phyloP scores from a whole-genome alignment of 495 filamentous ascomycete species.

The Xylaria venustula region DNA sequence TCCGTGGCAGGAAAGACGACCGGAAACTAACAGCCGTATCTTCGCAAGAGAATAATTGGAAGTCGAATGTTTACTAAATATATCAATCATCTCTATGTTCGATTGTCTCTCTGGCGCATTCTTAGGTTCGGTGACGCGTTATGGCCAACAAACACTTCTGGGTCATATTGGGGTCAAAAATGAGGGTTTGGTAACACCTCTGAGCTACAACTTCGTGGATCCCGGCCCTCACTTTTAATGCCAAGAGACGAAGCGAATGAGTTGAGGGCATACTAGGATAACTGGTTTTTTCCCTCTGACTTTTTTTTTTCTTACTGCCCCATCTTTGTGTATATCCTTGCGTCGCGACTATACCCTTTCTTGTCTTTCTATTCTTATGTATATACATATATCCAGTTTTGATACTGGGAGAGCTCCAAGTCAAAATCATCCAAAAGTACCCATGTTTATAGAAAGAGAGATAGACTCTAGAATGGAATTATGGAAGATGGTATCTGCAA shows the following conservation, averaged over 20 bases:
- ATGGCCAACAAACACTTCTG: too few relatives aligned
- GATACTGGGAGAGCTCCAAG: too few relatives aligned
- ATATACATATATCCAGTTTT: neutral
- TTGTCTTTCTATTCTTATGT: neutral
- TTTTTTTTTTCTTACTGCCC: neutral
- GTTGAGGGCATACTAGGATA: neutral
- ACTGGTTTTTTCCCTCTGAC: neutral
- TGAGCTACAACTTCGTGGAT: too few relatives aligned
- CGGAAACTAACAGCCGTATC: conserved; percentile 18
- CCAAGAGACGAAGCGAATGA: neutral
- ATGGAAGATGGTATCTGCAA: neutral
- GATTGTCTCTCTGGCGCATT: too few relatives aligned
- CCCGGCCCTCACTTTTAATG: too few relatives aligned
- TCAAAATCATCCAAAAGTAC: too few relatives aligned
- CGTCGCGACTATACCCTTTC: conserved; percentile 12
- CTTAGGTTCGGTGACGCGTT: too few relatives aligned
- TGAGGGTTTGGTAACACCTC: too few relatives aligned
- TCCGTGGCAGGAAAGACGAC: conserved; percentile 25
- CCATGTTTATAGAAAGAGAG: neutral
- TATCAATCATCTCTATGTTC: too few relatives aligned
- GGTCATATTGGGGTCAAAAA: too few relatives aligned
- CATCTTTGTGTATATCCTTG: conserved; percentile 5
- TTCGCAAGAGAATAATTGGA: conserved; percentile 15
- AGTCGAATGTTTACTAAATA: conserved; percentile 23
- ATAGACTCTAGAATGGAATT: conserved; percentile 8